Evolutionary conservation across 1,284 basidiomycete genomes (phyloP), one percentile per base, ranked within the genome.

Genomic region (Boletus semigastroideus): DNA sequence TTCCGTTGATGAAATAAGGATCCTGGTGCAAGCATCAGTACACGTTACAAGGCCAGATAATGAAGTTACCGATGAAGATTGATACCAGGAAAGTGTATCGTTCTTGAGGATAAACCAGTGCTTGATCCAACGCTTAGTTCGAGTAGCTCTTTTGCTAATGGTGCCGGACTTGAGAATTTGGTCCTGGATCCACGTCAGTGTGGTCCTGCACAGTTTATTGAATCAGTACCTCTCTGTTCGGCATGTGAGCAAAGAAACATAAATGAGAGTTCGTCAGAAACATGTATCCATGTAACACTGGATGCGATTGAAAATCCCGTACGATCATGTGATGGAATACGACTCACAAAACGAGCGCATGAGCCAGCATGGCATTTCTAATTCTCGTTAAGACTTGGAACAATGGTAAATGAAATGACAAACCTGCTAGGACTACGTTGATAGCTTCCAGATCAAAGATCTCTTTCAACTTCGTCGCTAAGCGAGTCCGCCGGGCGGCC

Each of bases 221-320:
- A 44, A 40, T 31, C 61, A 74, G 43, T 56, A 92, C 92, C 79
- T 95, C 92, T 74, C 86, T 78, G 19, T 84, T 78, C 8, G 92
- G 91, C 80, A 99, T 87, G 67, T 96, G 94, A 0, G 96, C 96
- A 68, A 98, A 98, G 75, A 98, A 99, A 73, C 95, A 98, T 25
- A 98, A 72, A 64, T 96, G 91, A 5, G 86, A 84, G 58, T 89
- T 90, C 2, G 96, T 98, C 41, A 98, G 77, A 69, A 96, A 99
- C 82, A 98, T 90, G 68, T 96, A 97, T 16, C 95, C 95, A 72
- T 98, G 94, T 19, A 99, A 78, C 61, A 98, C 90, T 94, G 57
- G 7, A 30, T 20, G 31, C 39, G 47, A 39, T 49, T 61, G 49
- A 61, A 43, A 57, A 53, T 46, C 19, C 11, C 37, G 28, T 22